phyloP scores from a whole-genome alignment of 164 flowering plant species.

The Pachysandra terminalis region DNA sequence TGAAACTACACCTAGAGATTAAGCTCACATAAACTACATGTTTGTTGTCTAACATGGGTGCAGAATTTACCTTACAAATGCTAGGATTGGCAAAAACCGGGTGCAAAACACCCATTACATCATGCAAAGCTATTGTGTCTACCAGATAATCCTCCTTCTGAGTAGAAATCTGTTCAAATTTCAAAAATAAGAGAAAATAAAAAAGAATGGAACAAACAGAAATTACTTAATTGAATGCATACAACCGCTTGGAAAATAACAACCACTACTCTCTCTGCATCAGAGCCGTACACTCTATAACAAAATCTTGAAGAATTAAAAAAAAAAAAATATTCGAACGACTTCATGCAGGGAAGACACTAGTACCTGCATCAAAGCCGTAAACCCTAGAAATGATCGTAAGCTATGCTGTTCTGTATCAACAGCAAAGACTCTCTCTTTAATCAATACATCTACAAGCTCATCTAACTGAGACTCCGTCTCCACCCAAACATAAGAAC shows the following conservation, averaged over 20 bases:
- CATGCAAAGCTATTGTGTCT: conserved; percentile 84
- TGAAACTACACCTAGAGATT: neutral
- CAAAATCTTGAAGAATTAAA: no score
- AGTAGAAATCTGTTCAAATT: conserved; percentile 67
- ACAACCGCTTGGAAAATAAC: no score
- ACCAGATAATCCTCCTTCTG: conserved; percentile 68
- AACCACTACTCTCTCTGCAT: no score
- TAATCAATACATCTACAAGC: conserved; percentile 55
- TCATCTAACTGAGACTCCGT: conserved; percentile 49
- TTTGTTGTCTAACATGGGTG: neutral
- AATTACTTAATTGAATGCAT: no score
- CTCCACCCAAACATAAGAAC: conserved; percentile 36
- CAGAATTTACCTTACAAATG: conserved; percentile 67
- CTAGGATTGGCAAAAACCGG: conserved; percentile 71
- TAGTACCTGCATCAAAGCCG: no score
- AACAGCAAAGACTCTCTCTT: conserved; percentile 3
- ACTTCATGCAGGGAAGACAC: no score
- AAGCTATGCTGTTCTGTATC: no score
- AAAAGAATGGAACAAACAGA: no score
- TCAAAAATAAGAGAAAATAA: neutral
- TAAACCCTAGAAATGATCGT: no score
- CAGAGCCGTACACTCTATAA: no score
- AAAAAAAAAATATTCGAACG: no score
- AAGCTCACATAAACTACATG: neutral
- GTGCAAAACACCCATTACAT: conserved; percentile 63